Base-by-base conservation (phyloP, 768 basidiomycete genomes). In the Xerocomus spinulosus region DNA sequence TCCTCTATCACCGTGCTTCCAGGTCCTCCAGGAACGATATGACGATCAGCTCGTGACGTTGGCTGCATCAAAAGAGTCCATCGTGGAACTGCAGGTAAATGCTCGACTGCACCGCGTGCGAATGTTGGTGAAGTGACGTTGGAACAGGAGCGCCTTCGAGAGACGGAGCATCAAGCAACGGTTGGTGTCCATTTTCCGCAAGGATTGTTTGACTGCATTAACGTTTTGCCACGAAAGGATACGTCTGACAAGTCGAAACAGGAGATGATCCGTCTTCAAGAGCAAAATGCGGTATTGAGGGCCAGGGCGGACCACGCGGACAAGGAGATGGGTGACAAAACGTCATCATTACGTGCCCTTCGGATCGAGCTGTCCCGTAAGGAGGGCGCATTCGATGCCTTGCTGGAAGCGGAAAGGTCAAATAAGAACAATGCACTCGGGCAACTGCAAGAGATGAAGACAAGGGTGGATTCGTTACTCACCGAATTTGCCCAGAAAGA, bases 21-120 rank as follows among this genome's bases (percentile, higher is more conserved):
- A 80, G 74, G 62, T 72, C 30, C 66, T 82, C 14, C 77, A 83
- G 56, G 81, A 85, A 45, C 74, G 81, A 21, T 78, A 77, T 44
- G 82, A 85, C 12, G 74, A 80, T 14, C 81, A 83, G 52, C 61
- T 72, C 1, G 65, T 77, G 6, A 77, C 79, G 2, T 62, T 82
- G 39, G 71, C 73, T 21, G 61, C 82, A 20, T 73, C 77, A 7
- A 80, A 79, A 54, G 81, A 84, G 50, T 68, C 75, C 5, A 61
- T 73, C 17, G 78, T 72, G 2, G 79, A 83, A 55, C 52, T 78
- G 12, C 80, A 78, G 63, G 77, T 75, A 51, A 56, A 30, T 12
- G 45, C 12, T 25, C 24, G 0, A 3, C 10, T n/a, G n/a, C 33
- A 17, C 39, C 38, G 12, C 10, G 13, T 4, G 8, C 7, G 10